Evolutionary conservation across 1,284 basidiomycete species (phyloP).

Genomic region (Uromyces viciae-fabae): DNA sequence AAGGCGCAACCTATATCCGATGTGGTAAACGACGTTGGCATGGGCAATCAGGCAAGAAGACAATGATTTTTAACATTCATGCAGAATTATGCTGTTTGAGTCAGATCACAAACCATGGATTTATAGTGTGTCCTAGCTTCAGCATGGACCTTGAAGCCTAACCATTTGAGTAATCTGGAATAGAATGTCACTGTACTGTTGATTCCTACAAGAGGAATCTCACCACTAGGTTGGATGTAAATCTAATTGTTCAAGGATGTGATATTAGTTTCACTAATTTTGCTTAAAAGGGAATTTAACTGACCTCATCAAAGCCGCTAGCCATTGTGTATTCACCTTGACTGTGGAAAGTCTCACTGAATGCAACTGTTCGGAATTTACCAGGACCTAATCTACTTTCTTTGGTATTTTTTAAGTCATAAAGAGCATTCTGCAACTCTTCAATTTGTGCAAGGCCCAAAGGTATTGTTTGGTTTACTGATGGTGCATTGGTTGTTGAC

Average conservation of each 20-base stretch:
- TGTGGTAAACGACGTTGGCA: neutral
- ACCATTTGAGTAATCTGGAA: constrained; percentile 55
- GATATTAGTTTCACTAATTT: neutral
- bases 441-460: constrained; percentile 58
- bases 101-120: constrained; percentile 49
- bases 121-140: constrained; percentile 57
- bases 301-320: constrained; percentile 55
- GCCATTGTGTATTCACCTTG: constrained; percentile 52
- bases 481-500: constrained; percentile 54
- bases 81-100: constrained; percentile 45
- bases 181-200: constrained; percentile 53
- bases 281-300: neutral
- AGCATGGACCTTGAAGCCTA: constrained; percentile 56
- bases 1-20: constrained; percentile 47
- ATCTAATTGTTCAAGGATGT: constrained; percentile 46
- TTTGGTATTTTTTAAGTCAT: constrained; percentile 55
- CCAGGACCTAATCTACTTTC: constrained; percentile 52
- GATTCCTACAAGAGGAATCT: constrained; percentile 56
- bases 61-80: constrained; percentile 47
- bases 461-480: constrained; percentile 50
- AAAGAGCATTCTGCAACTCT: constrained; percentile 56
- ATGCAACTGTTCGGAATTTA: constrained; percentile 55
- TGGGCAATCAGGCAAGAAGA: too few relatives aligned
- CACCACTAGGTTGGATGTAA: constrained; percentile 56
- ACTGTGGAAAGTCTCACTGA: constrained; percentile 55